Conservation (phyloP, 495 filamentous ascomycete genomes). For the Immersiella caudata region DNA sequence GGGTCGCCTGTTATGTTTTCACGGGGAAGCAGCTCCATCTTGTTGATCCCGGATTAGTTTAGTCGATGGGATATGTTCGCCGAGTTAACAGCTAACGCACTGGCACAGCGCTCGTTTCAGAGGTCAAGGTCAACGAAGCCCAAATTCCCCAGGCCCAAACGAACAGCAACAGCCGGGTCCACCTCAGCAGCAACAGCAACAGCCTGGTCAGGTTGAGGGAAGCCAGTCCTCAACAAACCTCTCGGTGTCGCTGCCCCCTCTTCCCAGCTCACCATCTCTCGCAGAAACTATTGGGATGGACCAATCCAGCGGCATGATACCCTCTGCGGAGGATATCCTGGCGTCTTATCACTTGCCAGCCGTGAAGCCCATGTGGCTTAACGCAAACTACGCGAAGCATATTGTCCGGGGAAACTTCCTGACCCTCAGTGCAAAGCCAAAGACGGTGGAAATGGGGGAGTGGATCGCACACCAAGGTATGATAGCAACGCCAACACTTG, state of each 20-base stretch:
- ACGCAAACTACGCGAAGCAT: slow-evolving; percentile 77
- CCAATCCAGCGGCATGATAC: slow-evolving; percentile 33
- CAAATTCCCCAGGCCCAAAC: slow-evolving; percentile 33
- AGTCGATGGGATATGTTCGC: background rate
- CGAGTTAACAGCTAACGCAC: background rate
- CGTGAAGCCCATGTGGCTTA: slow-evolving; percentile 45
- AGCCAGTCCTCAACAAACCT: slow-evolving; percentile 24
- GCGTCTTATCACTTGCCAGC: slow-evolving; percentile 55
- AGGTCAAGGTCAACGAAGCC: slow-evolving; percentile 38
- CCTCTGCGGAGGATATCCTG: slow-evolving; percentile 51
- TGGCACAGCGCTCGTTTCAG: slow-evolving; percentile 36
- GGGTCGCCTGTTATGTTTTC: background rate
- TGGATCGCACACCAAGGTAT: slow-evolving; percentile 95
- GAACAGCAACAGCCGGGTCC: slow-evolving; percentile 23
- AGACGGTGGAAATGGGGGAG: slow-evolving; percentile 87
- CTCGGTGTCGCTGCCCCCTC: slow-evolving; percentile 37
- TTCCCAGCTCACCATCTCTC: slow-evolving; percentile 38
- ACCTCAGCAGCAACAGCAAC: background rate
- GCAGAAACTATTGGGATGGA: slow-evolving; percentile 44
- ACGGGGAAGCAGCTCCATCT: background rate
- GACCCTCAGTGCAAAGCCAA: slow-evolving; percentile 89
- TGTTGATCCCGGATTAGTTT: background rate
- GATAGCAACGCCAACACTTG: background rate
- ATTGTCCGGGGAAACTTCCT: slow-evolving; percentile 96
- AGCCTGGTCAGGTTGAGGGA: slow-evolving; percentile 14